Percentiles rank a stretch among this genome's conserved stretches.
Conservation (phyloP, 495 filamentous ascomycete genomes). For the Podospora appendiculata region DNA sequence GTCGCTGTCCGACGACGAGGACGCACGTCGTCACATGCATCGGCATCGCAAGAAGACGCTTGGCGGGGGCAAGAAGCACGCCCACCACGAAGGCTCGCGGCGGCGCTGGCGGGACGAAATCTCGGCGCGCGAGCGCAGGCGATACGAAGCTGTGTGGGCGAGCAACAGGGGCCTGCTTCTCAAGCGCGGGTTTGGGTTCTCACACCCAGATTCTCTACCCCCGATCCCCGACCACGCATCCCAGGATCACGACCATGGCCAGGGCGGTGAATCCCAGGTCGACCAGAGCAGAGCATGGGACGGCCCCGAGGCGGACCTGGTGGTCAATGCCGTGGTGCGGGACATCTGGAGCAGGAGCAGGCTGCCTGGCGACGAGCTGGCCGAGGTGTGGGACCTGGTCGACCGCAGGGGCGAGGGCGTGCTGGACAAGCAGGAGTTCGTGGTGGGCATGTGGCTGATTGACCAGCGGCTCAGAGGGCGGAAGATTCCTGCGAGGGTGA, state of each 20-base stretch:
- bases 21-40: conserved; percentile 34
- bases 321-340: conserved; percentile 70
- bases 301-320: conserved; percentile 39
- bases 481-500: conserved; percentile 73
- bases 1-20: conserved; percentile 53
- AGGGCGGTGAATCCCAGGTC: conserved; percentile 2
- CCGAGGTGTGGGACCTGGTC: conserved; percentile 81
- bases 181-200: conserved; percentile 7
- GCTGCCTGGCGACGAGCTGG: conserved; percentile 58
- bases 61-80: conserved; percentile 48
- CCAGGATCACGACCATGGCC: not conserved
- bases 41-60: conserved; percentile 33
- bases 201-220: not conserved
- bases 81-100: conserved; percentile 81
- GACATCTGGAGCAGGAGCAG: conserved; percentile 83
- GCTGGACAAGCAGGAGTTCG: conserved; percentile 74
- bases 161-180: conserved; percentile 69
- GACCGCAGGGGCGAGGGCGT: conserved; percentile 52
- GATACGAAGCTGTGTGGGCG: conserved; percentile 97
- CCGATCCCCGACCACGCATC: not conserved
- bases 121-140: conserved; percentile 67
- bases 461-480: conserved; percentile 83
- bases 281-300: conserved; percentile 8
- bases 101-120: conserved; percentile 77
- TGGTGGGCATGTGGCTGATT: conserved; percentile 92